Base-by-base conservation (phyloP, 108 stramenopile genomes). In the Cyclotella atomus region DNA sequence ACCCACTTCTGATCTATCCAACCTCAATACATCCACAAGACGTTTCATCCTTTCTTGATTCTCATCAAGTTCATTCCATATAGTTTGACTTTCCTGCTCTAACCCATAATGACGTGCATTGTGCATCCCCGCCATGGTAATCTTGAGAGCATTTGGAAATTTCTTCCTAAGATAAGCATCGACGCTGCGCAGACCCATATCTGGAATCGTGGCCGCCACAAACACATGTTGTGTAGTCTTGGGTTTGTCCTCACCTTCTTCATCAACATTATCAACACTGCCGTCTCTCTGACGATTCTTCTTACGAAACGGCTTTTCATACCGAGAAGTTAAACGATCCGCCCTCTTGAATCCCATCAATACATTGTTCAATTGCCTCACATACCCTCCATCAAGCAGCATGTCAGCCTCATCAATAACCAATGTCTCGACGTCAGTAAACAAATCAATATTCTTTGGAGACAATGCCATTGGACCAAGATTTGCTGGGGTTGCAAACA, bases 361-460 rank as follows among this genome's bases (percentile, higher is more conserved):
- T 27, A 97, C 95, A 73, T 96, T 82, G 41, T 97, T 90, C 72
- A 99, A 59, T 17, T 86, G 82, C 43, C 87, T 86, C 49, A 91
- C 77, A 70, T 96, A 98, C 20, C 92, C 95, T 7, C 98, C 98
- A 82, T 99, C 98, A 62, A 99, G 65, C 16, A 99, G 75, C 97
- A 99, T 97, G 76, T 99, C 98, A 21, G 97, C 97, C 73, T 99
- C 97, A 83, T 97, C 97, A 23, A 97, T 73, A 16, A 98, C 92
- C 64, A 98, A 54, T 8, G 93, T 90, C 12, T 79, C 49, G 46
- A 96, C 85, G 70, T 92, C 91, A 23, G 89, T 89, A 87, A 96
- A 97, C 56, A 98, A 65, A 55, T 93, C 88, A 55, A 99, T 87
- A 50, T 91, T 76, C 59, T 85, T 84, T 20, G 96, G 92, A 75